phyloP scores from a whole-genome alignment of 2,329 filamentous ascomycete species.

The Monilinia aucupariae region DNA sequence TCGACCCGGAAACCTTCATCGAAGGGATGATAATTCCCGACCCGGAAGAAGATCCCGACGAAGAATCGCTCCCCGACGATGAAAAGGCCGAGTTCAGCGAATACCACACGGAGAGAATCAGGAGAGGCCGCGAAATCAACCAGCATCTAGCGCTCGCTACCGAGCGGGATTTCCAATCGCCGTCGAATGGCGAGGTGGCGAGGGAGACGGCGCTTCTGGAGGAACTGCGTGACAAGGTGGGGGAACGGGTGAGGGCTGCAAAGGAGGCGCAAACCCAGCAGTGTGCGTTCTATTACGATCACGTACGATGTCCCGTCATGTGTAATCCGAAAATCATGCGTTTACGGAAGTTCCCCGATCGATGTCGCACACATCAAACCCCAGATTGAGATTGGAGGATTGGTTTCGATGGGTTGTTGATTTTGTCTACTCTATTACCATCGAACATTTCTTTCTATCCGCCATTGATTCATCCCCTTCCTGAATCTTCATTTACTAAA shows the following conservation, averaged over 20 bases:
- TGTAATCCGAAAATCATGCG: not conserved
- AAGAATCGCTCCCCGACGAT: not conserved
- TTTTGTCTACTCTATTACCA: not conserved
- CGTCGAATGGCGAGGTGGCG: not conserved
- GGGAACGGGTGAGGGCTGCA: not conserved
- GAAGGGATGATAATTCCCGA: conserved; percentile 4
- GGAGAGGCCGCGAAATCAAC: not conserved
- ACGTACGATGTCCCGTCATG: not conserved
- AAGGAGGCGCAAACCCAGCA: not conserved
- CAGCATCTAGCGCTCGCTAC: not conserved
- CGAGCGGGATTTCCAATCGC: not conserved
- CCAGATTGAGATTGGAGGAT: not conserved
- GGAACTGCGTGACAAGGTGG: not conserved
- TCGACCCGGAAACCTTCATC: conserved; percentile 1
- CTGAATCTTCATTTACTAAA: not conserved
- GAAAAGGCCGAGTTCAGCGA: not conserved
- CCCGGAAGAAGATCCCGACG: conserved; percentile 3
- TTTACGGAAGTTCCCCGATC: not conserved
- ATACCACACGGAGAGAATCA: not conserved
- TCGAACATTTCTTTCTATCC: too few relatives aligned
- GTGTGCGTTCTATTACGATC: not conserved
- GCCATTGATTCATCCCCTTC: not conserved
- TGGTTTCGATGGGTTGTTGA: not conserved
- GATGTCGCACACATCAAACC: not conserved
- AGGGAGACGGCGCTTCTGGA: not conserved